A percentile compares a stretch with the other conserved stretches of the same genome.
These are phyloP conservation scores for Medicago lupulina DNA, from an alignment of 306 rosid genomes.

Conservation along the genomic window DNA sequence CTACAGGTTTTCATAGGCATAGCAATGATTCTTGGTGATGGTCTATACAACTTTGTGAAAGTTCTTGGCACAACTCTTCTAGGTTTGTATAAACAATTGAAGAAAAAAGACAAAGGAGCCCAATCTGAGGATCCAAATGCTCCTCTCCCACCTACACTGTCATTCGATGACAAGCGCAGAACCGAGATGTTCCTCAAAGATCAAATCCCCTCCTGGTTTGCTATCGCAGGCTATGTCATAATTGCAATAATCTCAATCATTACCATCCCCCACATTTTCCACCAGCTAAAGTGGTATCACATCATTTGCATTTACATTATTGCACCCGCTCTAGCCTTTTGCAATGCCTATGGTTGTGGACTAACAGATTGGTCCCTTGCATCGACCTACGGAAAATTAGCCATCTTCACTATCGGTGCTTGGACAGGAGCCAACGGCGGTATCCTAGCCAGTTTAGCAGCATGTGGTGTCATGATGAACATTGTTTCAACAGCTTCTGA, in stretches of 20 bases:
- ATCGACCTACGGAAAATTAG: constrained; percentile 59
- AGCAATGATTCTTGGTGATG: constrained; percentile 66
- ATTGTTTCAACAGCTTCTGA: constrained; percentile 64
- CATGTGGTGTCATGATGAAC: constrained; percentile 67
- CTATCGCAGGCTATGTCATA: constrained; percentile 39
- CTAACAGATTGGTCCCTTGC: constrained; percentile 66
- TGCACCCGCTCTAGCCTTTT: constrained; percentile 60
- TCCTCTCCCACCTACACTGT: background rate
- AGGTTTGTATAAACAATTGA: constrained; percentile 43
- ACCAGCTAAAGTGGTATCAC: constrained; percentile 56
- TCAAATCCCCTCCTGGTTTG: constrained; percentile 53
- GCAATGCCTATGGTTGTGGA: constrained; percentile 62
- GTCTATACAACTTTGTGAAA: constrained; percentile 56
- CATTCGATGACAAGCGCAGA: constrained; percentile 55
- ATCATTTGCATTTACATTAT: constrained; percentile 49
- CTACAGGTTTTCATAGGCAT: constrained; percentile 58
- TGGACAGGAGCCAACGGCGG: constrained; percentile 64
- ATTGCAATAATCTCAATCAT: constrained; percentile 42
- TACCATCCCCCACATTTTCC: constrained; percentile 50
- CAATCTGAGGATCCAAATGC: constrained; percentile 16
- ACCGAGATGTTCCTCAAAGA: constrained; percentile 55
- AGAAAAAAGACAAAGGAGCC: constrained; percentile 1
- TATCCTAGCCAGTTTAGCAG: constrained; percentile 57
- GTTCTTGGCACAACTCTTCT: constrained; percentile 48
- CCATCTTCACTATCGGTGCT: constrained; percentile 56